Percentiles rank a stretch among this genome's conserved stretches.
Conservation (phyloP, 2,329 filamentous ascomycete genomes). For the Penicillium sp. region DNA sequence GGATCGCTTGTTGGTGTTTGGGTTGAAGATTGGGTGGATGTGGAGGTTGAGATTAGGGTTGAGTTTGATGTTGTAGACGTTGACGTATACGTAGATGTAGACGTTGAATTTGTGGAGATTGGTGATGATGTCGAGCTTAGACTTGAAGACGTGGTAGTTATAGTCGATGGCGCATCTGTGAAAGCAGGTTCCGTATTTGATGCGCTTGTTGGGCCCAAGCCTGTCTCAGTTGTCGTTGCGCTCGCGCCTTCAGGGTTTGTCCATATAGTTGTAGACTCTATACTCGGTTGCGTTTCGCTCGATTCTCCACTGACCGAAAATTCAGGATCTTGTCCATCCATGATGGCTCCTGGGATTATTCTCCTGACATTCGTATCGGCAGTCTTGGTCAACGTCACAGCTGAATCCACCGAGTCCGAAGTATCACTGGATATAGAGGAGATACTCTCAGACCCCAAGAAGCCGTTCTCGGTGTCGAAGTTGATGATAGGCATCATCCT, state of each 20-base stretch:
- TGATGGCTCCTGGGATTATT: too few relatives aligned
- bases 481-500: not conserved
- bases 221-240: too few relatives aligned
- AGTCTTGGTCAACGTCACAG: too few relatives aligned
- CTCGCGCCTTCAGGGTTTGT: not conserved
- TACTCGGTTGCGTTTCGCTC: too few relatives aligned
- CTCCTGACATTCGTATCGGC: too few relatives aligned
- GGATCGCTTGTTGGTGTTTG: not conserved
- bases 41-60: not conserved
- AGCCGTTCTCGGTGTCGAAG: not conserved
- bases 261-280: not conserved
- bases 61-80: not conserved
- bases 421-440: too few relatives aligned
- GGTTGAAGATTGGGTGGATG: not conserved
- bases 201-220: too few relatives aligned
- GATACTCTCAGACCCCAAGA: not conserved
- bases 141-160: not conserved
- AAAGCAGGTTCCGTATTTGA: not conserved
- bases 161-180: not conserved
- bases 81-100: not conserved
- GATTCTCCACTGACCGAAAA: too few relatives aligned
- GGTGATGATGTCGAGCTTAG: not conserved
- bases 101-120: not conserved
- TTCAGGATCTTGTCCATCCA: too few relatives aligned
- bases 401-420: too few relatives aligned